These are phyloP conservation scores for Trametes sanguinea DNA, from an alignment of 768 basidiomycete genomes.

Conservation along the genomic window DNA sequence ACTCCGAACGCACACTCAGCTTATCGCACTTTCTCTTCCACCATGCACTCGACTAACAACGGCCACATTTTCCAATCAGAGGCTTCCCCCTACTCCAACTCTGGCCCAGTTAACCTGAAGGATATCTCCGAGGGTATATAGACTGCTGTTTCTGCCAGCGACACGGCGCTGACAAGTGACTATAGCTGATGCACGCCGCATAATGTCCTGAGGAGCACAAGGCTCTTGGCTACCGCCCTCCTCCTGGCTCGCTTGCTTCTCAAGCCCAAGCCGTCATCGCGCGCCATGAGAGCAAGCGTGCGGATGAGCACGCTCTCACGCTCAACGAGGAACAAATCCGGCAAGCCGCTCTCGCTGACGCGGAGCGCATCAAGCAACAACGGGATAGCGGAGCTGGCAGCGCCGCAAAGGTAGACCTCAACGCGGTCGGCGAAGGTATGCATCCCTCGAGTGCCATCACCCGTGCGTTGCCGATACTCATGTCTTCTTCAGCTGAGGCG, in stretches of 20 bases:
- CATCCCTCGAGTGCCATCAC: neutral
- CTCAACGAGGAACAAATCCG: conserved; percentile 15
- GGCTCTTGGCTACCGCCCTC: conserved; percentile 33
- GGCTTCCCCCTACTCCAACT: neutral
- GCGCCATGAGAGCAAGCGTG: conserved; percentile 23
- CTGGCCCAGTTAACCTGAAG: conserved; percentile 24
- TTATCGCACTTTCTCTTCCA: no score
- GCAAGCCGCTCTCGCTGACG: conserved; percentile 26
- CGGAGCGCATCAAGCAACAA: conserved; percentile 24
- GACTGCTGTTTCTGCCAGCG: no score
- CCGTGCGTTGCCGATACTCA: neutral
- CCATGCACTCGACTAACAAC: conserved; percentile 8
- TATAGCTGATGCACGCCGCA: conserved; percentile 27
- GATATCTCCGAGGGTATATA: conserved; percentile 28
- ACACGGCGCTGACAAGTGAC: no score
- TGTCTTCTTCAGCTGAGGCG: conserved; percentile 20
- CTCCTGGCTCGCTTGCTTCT: conserved; percentile 31
- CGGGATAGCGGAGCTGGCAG: neutral
- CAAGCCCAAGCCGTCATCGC: conserved; percentile 29
- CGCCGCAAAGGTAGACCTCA: conserved; percentile 16
- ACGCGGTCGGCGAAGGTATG: conserved; percentile 24
- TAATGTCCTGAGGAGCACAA: conserved; percentile 34
- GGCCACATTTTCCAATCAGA: conserved; percentile 1
- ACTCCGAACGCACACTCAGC: no score
- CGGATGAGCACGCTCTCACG: conserved; percentile 24